Evolutionary conservation across 176 grass and related monocot species (phyloP).

Genomic region (Aegilops longissima): DNA sequence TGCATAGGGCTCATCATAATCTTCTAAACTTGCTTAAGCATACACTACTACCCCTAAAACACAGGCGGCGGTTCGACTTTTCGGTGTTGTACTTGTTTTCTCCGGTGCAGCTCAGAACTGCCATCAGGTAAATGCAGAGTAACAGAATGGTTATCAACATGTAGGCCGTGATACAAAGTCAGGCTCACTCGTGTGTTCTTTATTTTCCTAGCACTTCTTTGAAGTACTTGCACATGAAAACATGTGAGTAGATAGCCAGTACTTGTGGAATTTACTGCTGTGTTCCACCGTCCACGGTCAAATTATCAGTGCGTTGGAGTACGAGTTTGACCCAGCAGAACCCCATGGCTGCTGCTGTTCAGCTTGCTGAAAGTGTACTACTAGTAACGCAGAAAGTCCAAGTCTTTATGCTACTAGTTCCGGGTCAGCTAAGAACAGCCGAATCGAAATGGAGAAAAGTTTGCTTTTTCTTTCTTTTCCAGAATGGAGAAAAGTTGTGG

Average conservation of each 20-base stretch:
- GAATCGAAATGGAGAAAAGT: slow-evolving; percentile 1
- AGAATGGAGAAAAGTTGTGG: not conserved
- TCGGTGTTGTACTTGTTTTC: not conserved
- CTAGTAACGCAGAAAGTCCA: not conserved
- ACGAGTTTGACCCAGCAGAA: slow-evolving; percentile 29
- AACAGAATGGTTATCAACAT: not conserved
- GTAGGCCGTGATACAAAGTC: not conserved
- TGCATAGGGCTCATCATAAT: not conserved
- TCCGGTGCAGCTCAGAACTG: not conserved
- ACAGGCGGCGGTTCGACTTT: not conserved
- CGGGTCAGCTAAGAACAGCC: not conserved
- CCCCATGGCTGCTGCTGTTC: not conserved
- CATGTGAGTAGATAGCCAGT: not conserved
- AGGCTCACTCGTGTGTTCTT: not conserved
- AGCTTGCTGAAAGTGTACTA: not conserved
- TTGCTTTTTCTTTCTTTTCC: not conserved
- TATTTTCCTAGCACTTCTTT: not conserved
- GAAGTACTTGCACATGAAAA: not conserved
- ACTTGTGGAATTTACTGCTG: no score
- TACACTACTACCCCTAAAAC: not conserved
- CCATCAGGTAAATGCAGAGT: not conserved
- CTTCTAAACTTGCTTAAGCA: slow-evolving; percentile 5
- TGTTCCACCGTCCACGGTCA: slow-evolving; percentile 21
- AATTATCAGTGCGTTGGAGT: slow-evolving; percentile 12
- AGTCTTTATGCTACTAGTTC: not conserved